These are phyloP conservation scores for Xylaria sp. DNA, from an alignment of 2,329 filamentous ascomycete genomes.

Conservation along the genomic window DNA sequence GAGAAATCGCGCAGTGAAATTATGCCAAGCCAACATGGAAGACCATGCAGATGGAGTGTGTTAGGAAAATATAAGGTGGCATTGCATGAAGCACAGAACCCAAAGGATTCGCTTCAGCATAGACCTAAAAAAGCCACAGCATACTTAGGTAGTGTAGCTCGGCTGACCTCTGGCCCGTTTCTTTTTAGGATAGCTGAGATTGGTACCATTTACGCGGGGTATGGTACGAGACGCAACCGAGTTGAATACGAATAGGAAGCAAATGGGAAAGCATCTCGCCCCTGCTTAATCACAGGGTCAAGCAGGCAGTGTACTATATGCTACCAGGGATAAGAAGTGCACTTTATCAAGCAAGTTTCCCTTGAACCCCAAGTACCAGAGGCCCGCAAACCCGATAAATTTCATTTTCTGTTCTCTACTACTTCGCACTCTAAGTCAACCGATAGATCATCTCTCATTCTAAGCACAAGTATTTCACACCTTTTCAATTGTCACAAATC, in stretches of 20 bases:
- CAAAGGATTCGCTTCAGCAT: not conserved
- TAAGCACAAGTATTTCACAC: not conserved
- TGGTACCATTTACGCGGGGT: not conserved
- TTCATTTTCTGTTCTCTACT: not conserved
- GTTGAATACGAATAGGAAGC: not conserved
- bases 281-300: too few species aligned
- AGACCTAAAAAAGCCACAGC: too few species aligned
- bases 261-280: not conserved
- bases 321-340: too few species aligned
- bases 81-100: too few species aligned
- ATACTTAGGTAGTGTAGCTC: too few species aligned
- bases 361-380: too few species aligned
- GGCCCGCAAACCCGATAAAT: too few species aligned
- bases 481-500: not conserved
- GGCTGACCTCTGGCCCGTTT: not conserved
- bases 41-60: too few species aligned
- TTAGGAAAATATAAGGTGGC: too few species aligned
- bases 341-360: too few species aligned
- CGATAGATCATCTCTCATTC: not conserved
- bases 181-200: not conserved
- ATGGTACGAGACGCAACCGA: not conserved
- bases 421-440: not conserved
- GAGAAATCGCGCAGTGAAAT: not conserved
- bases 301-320: too few species aligned
- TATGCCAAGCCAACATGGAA: too few species aligned